Percentiles rank a stretch among this genome's conserved stretches.
Evolutionary conservation across 257 asterid genomes (phyloP).

Genomic region (Solanum lycopersicoides): DNA sequence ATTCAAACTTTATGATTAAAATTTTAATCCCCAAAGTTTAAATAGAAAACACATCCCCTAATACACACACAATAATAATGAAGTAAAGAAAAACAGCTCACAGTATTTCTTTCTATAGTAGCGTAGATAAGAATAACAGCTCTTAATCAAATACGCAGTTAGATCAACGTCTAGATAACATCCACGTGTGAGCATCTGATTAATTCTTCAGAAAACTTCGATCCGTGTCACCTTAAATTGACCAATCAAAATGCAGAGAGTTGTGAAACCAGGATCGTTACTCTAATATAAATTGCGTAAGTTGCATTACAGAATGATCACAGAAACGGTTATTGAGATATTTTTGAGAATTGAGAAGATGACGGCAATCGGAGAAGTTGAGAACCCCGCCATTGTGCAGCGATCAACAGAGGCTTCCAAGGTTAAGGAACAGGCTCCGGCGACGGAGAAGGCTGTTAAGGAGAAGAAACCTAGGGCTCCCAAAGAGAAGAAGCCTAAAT

Average conservation of each 20-base stretch:
- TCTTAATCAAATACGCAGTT: slow-evolving; percentile 16
- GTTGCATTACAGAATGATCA: not conserved
- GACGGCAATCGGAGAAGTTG: slow-evolving; percentile 26
- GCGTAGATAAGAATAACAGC: slow-evolving; percentile 26
- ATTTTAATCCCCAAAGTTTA: not conserved
- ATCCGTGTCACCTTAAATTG: slow-evolving; percentile 10
- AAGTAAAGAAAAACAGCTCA: not conserved
- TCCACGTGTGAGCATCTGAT: slow-evolving; percentile 30
- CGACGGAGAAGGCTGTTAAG: slow-evolving; percentile 21
- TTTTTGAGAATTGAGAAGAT: slow-evolving; percentile 10
- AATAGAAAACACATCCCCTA: slow-evolving; percentile 34
- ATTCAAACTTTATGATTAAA: not conserved
- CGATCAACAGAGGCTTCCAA: slow-evolving; percentile 13
- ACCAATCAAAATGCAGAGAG: slow-evolving; percentile 29
- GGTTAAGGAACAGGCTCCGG: slow-evolving; percentile 11
- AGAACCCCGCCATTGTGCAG: slow-evolving; percentile 15
- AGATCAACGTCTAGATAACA: not conserved
- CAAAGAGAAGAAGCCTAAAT: slow-evolving; percentile 37
- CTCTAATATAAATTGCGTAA: slow-evolving; percentile 24
- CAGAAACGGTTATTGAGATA: not conserved
- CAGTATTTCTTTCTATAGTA: not conserved
- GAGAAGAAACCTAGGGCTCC: slow-evolving; percentile 43
- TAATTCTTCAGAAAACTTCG: not conserved
- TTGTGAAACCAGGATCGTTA: slow-evolving; percentile 1
- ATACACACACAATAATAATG: not conserved